Conservation (phyloP, 345 rosid species). For the Eucalyptus tenuipes region DNA sequence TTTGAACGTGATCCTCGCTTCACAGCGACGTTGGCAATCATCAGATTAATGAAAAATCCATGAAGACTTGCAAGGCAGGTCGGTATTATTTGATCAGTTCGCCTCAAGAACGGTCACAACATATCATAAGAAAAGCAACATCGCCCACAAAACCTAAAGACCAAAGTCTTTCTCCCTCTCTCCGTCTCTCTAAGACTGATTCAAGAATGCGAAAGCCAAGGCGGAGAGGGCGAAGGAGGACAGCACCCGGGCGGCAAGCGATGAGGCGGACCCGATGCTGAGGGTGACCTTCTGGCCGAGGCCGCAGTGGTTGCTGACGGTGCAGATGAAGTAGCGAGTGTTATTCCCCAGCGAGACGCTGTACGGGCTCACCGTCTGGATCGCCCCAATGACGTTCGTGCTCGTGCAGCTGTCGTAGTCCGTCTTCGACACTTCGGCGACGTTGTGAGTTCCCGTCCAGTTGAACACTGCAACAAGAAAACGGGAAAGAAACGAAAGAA, state of each 20-base stretch:
- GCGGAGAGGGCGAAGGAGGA: neutral
- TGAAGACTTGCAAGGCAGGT: neutral
- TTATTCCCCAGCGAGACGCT: neutral
- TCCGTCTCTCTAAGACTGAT: neutral
- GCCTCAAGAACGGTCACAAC: neutral
- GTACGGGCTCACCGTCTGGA: neutral
- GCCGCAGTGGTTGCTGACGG: slow-evolving; percentile 1
- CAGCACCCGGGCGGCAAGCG: neutral
- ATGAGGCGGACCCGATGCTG: slow-evolving; percentile 1
- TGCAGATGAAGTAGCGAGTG: slow-evolving; percentile 7
- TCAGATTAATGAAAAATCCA: neutral
- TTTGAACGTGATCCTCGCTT: rapidly evolving
- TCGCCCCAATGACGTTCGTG: neutral
- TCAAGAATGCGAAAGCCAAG: neutral
- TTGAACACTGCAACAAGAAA: slow-evolving; percentile 5
- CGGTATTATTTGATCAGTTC: neutral
- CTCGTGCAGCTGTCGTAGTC: slow-evolving; percentile 9
- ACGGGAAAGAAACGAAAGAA: neutral
- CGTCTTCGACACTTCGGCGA: neutral
- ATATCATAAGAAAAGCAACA: neutral
- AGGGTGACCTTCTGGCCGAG: slow-evolving; percentile 15
- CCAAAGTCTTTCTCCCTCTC: neutral
- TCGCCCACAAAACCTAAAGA: neutral
- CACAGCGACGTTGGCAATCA: neutral
- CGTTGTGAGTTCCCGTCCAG: slow-evolving; percentile 12